Evolutionary conservation across 192 early-diverging fungal genomes (phyloP).

Genomic region (Entomortierella parvispora): DNA sequence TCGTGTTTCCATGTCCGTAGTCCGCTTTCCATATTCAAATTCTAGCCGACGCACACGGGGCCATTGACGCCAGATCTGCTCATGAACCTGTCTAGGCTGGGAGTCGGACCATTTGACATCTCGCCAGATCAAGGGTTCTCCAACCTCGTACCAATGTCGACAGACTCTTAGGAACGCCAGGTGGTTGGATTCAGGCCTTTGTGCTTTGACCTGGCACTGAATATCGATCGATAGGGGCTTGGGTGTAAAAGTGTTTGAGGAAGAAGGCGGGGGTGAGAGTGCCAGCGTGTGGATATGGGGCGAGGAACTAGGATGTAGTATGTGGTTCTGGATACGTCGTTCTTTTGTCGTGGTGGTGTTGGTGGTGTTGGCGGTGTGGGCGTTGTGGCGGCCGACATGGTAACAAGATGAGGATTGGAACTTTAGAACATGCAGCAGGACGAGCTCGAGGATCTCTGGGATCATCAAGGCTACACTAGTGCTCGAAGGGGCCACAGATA

Average conservation of each 20-base stretch:
- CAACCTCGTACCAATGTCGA: slow-evolving; percentile 20
- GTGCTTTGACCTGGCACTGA: slow-evolving; percentile 5
- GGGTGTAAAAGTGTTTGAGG: background rate
- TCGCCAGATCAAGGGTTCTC: slow-evolving; percentile 6
- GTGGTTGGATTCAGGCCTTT: slow-evolving; percentile 7
- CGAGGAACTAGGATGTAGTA: too few relatives aligned
- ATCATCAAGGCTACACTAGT: slow-evolving; percentile 14
- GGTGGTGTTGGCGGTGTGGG: background rate
- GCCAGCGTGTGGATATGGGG: background rate
- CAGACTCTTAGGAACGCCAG: slow-evolving; percentile 24
- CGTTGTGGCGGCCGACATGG: too few relatives aligned
- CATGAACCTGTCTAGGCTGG: background rate
- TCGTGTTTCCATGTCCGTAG: slow-evolving; percentile 11
- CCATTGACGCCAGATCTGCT: slow-evolving; percentile 11
- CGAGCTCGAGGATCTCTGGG: slow-evolving; percentile 30
- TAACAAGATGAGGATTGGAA: background rate
- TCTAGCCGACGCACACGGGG: background rate
- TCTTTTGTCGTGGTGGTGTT: too few relatives aligned
- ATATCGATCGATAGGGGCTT: slow-evolving; percentile 4
- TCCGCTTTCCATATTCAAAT: slow-evolving; percentile 27
- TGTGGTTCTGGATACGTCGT: too few relatives aligned
- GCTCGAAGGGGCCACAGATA: background rate
- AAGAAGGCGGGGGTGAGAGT: background rate
- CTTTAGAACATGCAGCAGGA: slow-evolving; percentile 11
- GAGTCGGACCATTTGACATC: background rate